phyloP scores from a whole-genome alignment of 495 filamentous ascomycete genomes.

The Chaetomium fimeti region DNA sequence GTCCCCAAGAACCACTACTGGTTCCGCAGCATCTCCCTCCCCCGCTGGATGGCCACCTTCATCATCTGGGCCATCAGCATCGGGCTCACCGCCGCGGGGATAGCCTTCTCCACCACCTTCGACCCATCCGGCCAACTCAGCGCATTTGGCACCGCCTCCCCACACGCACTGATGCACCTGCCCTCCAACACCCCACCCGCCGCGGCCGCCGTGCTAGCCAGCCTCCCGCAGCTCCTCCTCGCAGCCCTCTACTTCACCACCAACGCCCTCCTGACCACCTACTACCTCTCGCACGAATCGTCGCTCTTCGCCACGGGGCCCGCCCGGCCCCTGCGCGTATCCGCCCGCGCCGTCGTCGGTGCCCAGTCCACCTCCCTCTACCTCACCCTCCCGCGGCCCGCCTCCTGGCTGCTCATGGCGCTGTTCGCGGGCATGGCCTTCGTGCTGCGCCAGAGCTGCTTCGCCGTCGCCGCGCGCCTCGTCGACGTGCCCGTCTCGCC shows the following conservation, averaged over 20 bases:
- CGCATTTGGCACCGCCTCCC: slow-evolving; percentile 34
- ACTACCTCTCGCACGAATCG: slow-evolving; percentile 46
- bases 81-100: slow-evolving; percentile 34
- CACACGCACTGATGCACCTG: slow-evolving; percentile 29
- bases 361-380: slow-evolving; percentile 40
- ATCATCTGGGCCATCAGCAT: slow-evolving; percentile 33
- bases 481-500: background rate
- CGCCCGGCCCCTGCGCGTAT: slow-evolving; percentile 40
- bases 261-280: slow-evolving; percentile 44
- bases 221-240: slow-evolving; percentile 45
- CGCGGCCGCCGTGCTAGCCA: slow-evolving; percentile 34
- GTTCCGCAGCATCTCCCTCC: slow-evolving; percentile 40
- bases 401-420: slow-evolving; percentile 38
- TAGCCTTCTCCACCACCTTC: slow-evolving; percentile 30
- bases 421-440: slow-evolving; percentile 42
- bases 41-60: slow-evolving; percentile 37
- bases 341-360: slow-evolving; percentile 31
- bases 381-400: slow-evolving; percentile 43
- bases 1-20: slow-evolving; percentile 42
- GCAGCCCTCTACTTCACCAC: slow-evolving; percentile 41
- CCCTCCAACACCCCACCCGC: slow-evolving; percentile 17
- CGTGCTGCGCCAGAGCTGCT: slow-evolving; percentile 39
- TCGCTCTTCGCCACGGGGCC: slow-evolving; percentile 37
- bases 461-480: slow-evolving; percentile 26
- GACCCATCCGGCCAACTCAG: slow-evolving; percentile 30